phyloP scores from a whole-genome alignment of 2,329 filamentous ascomycete species.

The Coniella lustricola region DNA sequence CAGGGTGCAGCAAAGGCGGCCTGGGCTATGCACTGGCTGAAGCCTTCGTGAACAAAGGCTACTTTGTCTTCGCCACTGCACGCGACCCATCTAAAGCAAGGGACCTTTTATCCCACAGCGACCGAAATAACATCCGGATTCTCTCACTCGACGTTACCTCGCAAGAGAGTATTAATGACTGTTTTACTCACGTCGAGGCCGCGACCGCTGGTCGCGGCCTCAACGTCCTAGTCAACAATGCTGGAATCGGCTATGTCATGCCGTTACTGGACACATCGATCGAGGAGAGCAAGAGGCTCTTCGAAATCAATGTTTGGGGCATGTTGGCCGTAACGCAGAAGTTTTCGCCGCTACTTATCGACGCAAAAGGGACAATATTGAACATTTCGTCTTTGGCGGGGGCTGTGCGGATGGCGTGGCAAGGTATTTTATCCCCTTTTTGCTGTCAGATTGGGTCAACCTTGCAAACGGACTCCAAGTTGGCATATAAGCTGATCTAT shows the following conservation, averaged over 20 bases:
- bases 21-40: conserved; percentile 26
- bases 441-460: too few relatives aligned
- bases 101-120: not conserved
- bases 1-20: conserved; percentile 29
- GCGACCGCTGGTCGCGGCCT: not conserved
- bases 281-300: conserved; percentile 27
- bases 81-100: conserved; percentile 22
- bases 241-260: conserved; percentile 27
- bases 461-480: too few relatives aligned
- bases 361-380: conserved; percentile 22
- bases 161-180: not conserved
- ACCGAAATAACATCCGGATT: conserved; percentile 18
- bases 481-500: too few relatives aligned
- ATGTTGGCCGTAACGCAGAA: conserved; percentile 29
- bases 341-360: conserved; percentile 26
- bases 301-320: conserved; percentile 36
- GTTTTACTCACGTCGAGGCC: not conserved
- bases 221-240: conserved; percentile 35
- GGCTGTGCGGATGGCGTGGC: conserved; percentile 15
- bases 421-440: conserved; percentile 5
- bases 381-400: conserved; percentile 18
- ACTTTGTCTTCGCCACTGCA: conserved; percentile 26
- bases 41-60: conserved; percentile 23
- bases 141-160: conserved; percentile 25
- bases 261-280: conserved; percentile 32